Percentiles rank a stretch among this genome's conserved stretches.
These are phyloP conservation scores for Crassisporium funariophilum DNA, from an alignment of 768 basidiomycete species.

Conservation along the genomic window DNA sequence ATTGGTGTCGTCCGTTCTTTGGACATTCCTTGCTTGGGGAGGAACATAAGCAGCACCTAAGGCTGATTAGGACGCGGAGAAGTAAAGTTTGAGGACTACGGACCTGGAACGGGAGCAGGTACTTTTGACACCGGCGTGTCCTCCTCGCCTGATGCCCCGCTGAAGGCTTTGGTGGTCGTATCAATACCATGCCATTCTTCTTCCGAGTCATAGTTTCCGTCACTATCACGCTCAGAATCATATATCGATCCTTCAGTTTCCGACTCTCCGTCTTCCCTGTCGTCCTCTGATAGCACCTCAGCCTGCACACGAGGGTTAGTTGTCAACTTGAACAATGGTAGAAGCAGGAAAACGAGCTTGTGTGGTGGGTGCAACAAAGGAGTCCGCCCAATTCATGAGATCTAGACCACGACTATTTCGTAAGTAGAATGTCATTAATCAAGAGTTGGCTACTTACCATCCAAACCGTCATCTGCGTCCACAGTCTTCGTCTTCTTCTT, in stretches of 20 bases:
- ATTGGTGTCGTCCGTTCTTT: constrained; percentile 25
- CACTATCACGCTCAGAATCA: constrained; percentile 11
- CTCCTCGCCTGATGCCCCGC: constrained; percentile 16
- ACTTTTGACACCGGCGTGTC: constrained; percentile 12
- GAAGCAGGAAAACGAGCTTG: constrained; percentile 10
- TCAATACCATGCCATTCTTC: constrained; percentile 40
- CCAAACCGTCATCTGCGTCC: constrained; percentile 77
- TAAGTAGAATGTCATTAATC: background rate
- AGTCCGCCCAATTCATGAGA: constrained; percentile 54
- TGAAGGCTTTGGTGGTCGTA: constrained; percentile 1
- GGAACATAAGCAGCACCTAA: constrained; percentile 68
- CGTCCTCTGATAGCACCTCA: background rate
- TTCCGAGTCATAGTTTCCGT: constrained; percentile 26
- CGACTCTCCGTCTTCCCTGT: constrained; percentile 4
- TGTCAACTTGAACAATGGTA: background rate
- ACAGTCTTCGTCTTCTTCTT: constrained; percentile 47
- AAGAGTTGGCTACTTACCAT: constrained; percentile 52
- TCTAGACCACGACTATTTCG: constrained; percentile 35
- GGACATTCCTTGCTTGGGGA: constrained; percentile 65
- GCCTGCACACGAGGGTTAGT: background rate
- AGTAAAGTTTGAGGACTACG: constrained; percentile 3
- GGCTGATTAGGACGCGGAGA: constrained; percentile 1
- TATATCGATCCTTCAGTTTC: constrained; percentile 24
- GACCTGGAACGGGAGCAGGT: constrained; percentile 12
- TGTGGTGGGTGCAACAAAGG: constrained; percentile 26